Percentiles rank a stretch among this genome's conserved stretches.
These are phyloP conservation scores for Rhytidhysteron rufulum DNA, from an alignment of 2,329 filamentous ascomycete genomes.

Conservation along the genomic window DNA sequence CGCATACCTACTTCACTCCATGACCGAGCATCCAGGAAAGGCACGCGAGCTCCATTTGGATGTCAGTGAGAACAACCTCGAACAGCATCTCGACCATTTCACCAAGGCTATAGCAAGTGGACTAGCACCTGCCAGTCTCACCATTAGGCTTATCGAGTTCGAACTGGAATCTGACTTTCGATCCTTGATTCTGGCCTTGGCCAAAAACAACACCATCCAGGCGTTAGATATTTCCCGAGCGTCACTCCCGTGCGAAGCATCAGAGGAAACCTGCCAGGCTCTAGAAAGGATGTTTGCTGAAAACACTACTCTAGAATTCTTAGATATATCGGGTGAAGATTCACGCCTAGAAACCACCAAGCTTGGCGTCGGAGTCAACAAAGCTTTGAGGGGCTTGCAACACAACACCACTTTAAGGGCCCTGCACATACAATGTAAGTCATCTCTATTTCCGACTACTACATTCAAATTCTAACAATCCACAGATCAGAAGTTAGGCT, in stretches of 20 bases:
- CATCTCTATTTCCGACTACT: background rate
- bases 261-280: constrained; percentile 62
- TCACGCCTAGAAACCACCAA: constrained; percentile 67
- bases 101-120: constrained; percentile 50
- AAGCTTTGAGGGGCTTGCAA: constrained; percentile 61
- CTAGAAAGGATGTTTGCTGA: constrained; percentile 62
- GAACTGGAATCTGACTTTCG: constrained; percentile 62
- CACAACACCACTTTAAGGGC: constrained; percentile 59
- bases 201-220: constrained; percentile 59
- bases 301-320: constrained; percentile 61
- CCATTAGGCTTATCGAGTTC: constrained; percentile 67
- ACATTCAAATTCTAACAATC: constrained; percentile 12
- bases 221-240: constrained; percentile 68
- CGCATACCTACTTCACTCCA: constrained; percentile 61
- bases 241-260: constrained; percentile 65
- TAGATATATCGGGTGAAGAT: constrained; percentile 69
- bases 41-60: constrained; percentile 61
- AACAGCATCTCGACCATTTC: constrained; percentile 49
- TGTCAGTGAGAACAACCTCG: constrained; percentile 61
- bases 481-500: constrained; percentile 60
- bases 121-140: constrained; percentile 59
- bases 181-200: constrained; percentile 59
- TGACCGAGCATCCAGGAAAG: constrained; percentile 49
- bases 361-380: constrained; percentile 65
- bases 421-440: constrained; percentile 56